phyloP scores from a whole-genome alignment of 768 basidiomycete genomes.

The Porpolomopsis calyptriformis region DNA sequence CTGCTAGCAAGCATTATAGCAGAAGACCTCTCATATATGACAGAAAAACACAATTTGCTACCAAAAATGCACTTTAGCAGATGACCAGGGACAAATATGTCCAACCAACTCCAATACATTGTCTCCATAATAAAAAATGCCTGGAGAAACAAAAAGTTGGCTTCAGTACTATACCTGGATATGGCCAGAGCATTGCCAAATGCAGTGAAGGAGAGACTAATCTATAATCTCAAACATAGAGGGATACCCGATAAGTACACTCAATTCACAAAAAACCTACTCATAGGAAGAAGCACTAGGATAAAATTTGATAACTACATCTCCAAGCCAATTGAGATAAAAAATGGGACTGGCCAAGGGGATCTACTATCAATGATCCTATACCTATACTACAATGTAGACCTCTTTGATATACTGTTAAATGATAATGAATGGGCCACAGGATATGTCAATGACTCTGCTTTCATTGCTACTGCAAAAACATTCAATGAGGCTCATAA shows the following conservation, averaged over 20 bases:
- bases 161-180: conserved; percentile 29
- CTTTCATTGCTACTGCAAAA: conserved; percentile 5
- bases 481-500: conserved; percentile 5
- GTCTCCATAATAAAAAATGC: conserved; percentile 24
- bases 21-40: conserved; percentile 14
- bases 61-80: conserved; percentile 29
- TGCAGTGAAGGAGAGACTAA: conserved; percentile 19
- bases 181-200: conserved; percentile 35
- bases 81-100: conserved; percentile 27
- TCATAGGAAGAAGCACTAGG: conserved; percentile 8
- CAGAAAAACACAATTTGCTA: conserved; percentile 24
- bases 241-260: conserved; percentile 19
- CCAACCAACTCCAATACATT: conserved; percentile 16
- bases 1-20: conserved; percentile 16
- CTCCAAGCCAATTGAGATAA: conserved; percentile 4
- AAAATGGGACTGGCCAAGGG: conserved; percentile 7
- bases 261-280: conserved; percentile 7
- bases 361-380: conserved; percentile 17
- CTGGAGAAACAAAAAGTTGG: conserved; percentile 27
- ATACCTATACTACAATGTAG: conserved; percentile 20
- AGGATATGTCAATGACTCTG: conserved; percentile 14
- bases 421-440: conserved; percentile 2
- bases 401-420: conserved; percentile 12
- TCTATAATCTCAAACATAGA: conserved; percentile 21
- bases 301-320: conserved; percentile 15